Evolutionary conservation across 805 yeast species (phyloP), one percentile per base, ranked within the genome.

Genomic region (Monosporozyma servazzii): DNA sequence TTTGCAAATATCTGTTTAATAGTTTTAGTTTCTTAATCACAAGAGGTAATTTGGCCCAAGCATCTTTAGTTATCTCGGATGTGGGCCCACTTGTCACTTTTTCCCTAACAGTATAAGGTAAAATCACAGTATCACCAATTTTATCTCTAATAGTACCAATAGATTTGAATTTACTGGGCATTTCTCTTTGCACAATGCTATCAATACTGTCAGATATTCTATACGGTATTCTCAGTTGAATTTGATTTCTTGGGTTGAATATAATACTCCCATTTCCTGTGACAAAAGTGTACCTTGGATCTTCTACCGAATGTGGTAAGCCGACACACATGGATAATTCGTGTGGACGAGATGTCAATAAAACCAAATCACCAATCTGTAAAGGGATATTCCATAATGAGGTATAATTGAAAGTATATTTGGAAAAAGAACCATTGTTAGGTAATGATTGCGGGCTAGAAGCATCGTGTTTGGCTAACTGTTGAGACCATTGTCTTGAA

Each of bases 331-430:
- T 76, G 27, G 78, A 76, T 18, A 83, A 66, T 48, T 74, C 75
- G 3, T 75, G 68, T 39, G 72, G 72, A 48, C 75, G 68, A 46
- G 72, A 60, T 6, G 65, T 68, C 17, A 83, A 61, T 17, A 80
- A 76, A 3, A 83, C 88, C 46, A 83, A 68, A 63, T 85, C 90
- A 45, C 91, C 90, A 3, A 80, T 68, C 23, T 41, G 44, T 23
- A 41, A 21, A 1, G 44, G 44, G 10, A 41, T 21, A 21, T 41
- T 41, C 44, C 44, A 41, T 21, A 41, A 21, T 21, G 23, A 10
- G 15, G 13, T 21, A n/a, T 41, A 41, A 11, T 41, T 13, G 13
- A 41, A 41, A 2, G 23, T 18, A 39, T 40, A 48, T 8, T 47
- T 43, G 36, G 37, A 33, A 1, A 33, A 33, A 15, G 17, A 47